These are phyloP conservation scores for Saccharomycopsis babjevae DNA, from an alignment of 805 yeast species.

Conservation along the genomic window DNA sequence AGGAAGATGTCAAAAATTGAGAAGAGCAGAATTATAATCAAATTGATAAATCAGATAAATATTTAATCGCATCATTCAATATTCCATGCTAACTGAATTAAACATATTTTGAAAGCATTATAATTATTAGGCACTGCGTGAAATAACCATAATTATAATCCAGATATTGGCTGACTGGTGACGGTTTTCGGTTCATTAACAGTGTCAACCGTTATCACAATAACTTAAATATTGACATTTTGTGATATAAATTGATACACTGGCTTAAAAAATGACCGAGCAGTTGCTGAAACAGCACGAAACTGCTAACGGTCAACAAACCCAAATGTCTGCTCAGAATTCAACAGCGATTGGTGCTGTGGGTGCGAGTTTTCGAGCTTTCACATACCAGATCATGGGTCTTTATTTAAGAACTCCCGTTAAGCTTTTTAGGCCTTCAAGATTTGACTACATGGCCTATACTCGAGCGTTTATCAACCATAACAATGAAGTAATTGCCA, in stretches of 20 bases:
- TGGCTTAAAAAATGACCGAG: background rate
- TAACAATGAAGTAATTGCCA: slow-evolving; percentile 1
- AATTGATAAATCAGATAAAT: background rate
- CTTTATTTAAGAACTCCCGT: slow-evolving; percentile 74
- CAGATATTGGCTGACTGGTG: background rate
- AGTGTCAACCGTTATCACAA: background rate
- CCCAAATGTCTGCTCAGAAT: slow-evolving; percentile 29
- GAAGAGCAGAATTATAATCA: background rate
- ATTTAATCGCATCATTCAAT: background rate
- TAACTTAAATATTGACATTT: background rate
- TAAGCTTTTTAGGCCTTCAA: slow-evolving; percentile 79
- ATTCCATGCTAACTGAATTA: background rate
- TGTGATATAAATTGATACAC: background rate
- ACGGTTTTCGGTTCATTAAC: background rate
- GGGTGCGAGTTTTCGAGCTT: slow-evolving; percentile 79
- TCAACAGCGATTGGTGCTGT: slow-evolving; percentile 61
- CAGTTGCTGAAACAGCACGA: background rate
- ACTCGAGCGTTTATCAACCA: slow-evolving; percentile 34
- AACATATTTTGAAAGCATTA: background rate
- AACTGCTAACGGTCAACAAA: background rate
- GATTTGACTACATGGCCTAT: slow-evolving; percentile 76
- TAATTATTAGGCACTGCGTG: background rate
- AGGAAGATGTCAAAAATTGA: background rate
- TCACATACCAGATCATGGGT: slow-evolving; percentile 67
- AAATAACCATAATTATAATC: background rate